These are phyloP conservation scores for Haematococcus sp. DNA, from an alignment of 139 green algal genomes.

Conservation along the genomic window DNA sequence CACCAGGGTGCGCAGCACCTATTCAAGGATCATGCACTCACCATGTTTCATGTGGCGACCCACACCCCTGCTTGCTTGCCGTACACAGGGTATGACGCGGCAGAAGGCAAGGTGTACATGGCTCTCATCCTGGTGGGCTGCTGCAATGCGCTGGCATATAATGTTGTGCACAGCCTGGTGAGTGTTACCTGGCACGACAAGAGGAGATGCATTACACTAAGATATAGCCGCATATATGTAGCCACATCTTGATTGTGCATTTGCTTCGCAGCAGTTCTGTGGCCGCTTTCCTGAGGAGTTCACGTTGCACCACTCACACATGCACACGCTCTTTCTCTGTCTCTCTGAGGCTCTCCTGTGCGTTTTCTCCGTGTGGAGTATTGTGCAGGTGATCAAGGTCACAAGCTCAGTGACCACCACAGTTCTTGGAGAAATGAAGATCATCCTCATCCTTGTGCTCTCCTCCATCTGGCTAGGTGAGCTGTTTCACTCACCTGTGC, in stretches of 20 bases:
- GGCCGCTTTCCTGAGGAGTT: too few relatives aligned
- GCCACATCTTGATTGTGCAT: too few relatives aligned
- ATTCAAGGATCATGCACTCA: not conserved
- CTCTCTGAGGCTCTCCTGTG: too few relatives aligned
- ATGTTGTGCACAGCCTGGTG: constrained; percentile 35
- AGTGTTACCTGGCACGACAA: too few relatives aligned
- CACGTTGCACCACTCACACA: too few relatives aligned
- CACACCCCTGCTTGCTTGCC: too few relatives aligned
- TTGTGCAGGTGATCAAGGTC: constrained; percentile 48
- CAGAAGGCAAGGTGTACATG: constrained; percentile 1
- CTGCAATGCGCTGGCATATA: constrained; percentile 39
- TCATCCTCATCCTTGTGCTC: constrained; percentile 43
- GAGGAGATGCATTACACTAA: too few relatives aligned
- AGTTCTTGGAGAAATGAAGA: constrained; percentile 56
- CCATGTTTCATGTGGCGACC: not conserved
- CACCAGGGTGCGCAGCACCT: not conserved
- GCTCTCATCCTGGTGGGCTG: constrained; percentile 33
- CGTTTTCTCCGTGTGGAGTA: too few relatives aligned
- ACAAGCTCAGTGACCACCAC: constrained; percentile 41
- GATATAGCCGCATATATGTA: too few relatives aligned
- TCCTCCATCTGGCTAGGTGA: constrained; percentile 40
- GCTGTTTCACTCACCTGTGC: not conserved
- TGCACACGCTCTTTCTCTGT: too few relatives aligned
- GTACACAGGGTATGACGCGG: not conserved
- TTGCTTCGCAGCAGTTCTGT: too few relatives aligned